Evolutionary conservation across 179 eudicot species (phyloP).

Genomic region (Silene coronaria): DNA sequence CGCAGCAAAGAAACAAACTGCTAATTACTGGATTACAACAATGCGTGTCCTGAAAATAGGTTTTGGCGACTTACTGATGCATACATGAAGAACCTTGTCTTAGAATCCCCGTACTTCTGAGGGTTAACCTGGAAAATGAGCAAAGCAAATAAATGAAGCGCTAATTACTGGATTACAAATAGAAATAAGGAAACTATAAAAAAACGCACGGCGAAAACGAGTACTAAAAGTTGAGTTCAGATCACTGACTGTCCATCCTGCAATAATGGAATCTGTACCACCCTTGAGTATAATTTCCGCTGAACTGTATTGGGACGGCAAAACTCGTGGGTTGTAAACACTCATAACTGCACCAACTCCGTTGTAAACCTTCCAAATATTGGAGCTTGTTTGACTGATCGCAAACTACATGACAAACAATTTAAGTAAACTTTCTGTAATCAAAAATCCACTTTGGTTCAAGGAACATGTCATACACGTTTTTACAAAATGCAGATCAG

Average conservation of each 20-base stretch:
- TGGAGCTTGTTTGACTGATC: slow-evolving; percentile 16
- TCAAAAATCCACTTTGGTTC: too few species aligned
- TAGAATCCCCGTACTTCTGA: slow-evolving; percentile 4
- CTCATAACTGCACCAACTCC: slow-evolving; percentile 23
- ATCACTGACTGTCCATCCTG: slow-evolving; percentile 27
- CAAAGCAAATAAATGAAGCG: background rate
- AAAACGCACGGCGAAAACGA: too few species aligned
- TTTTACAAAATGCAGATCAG: too few species aligned
- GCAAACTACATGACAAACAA: slow-evolving; percentile 14
- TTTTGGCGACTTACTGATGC: slow-evolving; percentile 24
- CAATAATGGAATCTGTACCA: slow-evolving; percentile 16
- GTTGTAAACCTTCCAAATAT: slow-evolving; percentile 5
- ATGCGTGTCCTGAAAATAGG: too few species aligned
- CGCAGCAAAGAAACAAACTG: background rate
- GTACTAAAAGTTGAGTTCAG: background rate
- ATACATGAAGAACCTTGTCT: slow-evolving; percentile 21
- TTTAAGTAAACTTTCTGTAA: too few species aligned
- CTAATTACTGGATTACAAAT: background rate
- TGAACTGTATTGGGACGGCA: slow-evolving; percentile 19
- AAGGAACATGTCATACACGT: too few species aligned
- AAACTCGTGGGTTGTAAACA: slow-evolving; percentile 21
- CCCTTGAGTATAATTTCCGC: slow-evolving; percentile 23
- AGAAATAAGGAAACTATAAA: too few species aligned
- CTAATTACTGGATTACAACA: too few species aligned
- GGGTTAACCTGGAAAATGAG: slow-evolving; percentile 23